These are phyloP conservation scores for Pyricularia grisea DNA, from an alignment of 2,329 filamentous ascomycete species.

Conservation along the genomic window DNA sequence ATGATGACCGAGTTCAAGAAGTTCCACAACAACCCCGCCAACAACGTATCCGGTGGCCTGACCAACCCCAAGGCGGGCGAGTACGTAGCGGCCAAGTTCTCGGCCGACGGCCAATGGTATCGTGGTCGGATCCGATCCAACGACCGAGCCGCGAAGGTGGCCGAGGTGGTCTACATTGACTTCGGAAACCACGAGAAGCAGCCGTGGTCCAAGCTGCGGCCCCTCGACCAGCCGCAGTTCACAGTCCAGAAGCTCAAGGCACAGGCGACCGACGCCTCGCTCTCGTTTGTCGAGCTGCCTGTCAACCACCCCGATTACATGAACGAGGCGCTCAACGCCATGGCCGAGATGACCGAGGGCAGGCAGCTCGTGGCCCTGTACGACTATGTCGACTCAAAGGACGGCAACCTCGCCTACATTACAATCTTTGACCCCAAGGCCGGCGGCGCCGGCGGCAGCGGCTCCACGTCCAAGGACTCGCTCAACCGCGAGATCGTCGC, in stretches of 20 bases:
- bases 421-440: conserved; percentile 76
- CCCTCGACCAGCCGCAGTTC: conserved; percentile 75
- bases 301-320: conserved; percentile 68
- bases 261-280: conserved; percentile 77
- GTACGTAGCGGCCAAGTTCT: conserved; percentile 84
- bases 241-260: conserved; percentile 70
- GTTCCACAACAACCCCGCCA: conserved; percentile 80
- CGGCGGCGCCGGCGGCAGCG: conserved; percentile 28
- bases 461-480: conserved; percentile 51
- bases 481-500: conserved; percentile 82
- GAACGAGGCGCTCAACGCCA: conserved; percentile 64
- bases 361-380: conserved; percentile 83
- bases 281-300: conserved; percentile 86
- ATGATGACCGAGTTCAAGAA: conserved; percentile 86
- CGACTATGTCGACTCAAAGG: conserved; percentile 69
- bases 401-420: conserved; percentile 73
- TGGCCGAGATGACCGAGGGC: conserved; percentile 65
- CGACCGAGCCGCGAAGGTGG: conserved; percentile 79
- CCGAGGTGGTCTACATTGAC: conserved; percentile 90
- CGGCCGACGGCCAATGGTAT: conserved; percentile 87
- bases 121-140: conserved; percentile 84
- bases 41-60: conserved; percentile 57
- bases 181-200: conserved; percentile 91
- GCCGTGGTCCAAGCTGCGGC: conserved; percentile 73
- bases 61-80: conserved; percentile 84